Base-by-base conservation (phyloP, 768 basidiomycete genomes). In the Boletus rubropictus region DNA sequence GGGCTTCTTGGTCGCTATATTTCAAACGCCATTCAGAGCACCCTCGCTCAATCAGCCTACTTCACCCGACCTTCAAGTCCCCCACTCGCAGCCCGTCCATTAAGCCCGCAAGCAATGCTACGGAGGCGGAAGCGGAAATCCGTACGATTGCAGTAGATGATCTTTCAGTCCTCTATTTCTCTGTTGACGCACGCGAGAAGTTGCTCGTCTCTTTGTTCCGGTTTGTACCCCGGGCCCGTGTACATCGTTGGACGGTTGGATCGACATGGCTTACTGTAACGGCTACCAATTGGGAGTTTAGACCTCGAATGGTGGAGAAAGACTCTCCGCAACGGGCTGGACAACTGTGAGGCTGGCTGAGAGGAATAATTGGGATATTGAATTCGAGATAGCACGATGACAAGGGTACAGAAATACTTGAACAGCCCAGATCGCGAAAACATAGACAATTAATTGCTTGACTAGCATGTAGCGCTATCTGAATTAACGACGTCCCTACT, bases 1-100 rank as follows among this genome's bases (percentile, higher is more conserved):
- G 81, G 81, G 3, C 39, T 72, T 1, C 50, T 65, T 11, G 81
- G 70, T 1, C 54, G 49, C 29, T 59, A 62, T 27, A 6, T 52
- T 10, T 47, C 55, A 38, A 54, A 35, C n/a, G 2, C 41, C 3
- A 44, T 61, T 9, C 31, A 61, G 1, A 28, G 27, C 43, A 4
- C 25, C 39, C 41, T 63, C 20, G 41, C 53, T 2, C 51, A 39
- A 27, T 47, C 62, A 11, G 50, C 20, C 24, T 53, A 44, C 18
- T 57, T 55, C 29, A 21, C 46, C 29, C 51, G 15, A 22, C 38
- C 52, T 15, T 39, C 44, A 8, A 36, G 31, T 32, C 15, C 51
- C 12, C 33, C 48, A 8, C 28, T 45, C 18, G 8, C 43, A 3
- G 29, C 34, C 18, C 38, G 49, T 22, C 43, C 43, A 28, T 35